Percentiles rank a stretch among this genome's conserved stretches.
These are phyloP conservation scores for Ogataea hybrid DNA, from an alignment of 1,139 yeast species.

Conservation along the genomic window DNA sequence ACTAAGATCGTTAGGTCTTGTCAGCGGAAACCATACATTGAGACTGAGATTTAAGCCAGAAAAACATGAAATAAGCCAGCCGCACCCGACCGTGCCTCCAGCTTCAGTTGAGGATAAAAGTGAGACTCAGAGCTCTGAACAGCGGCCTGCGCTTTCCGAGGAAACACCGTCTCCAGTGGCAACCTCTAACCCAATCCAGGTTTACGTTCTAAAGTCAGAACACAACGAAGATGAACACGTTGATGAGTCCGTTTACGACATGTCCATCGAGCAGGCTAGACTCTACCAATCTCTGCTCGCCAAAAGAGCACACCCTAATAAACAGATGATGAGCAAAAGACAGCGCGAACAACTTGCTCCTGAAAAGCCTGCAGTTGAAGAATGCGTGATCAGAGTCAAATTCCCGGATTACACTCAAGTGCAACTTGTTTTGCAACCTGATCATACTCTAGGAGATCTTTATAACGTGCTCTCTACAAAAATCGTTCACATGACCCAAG, in stretches of 20 bases:
- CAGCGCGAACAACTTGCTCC: slow-evolving; percentile 21
- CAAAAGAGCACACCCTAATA: slow-evolving; percentile 21
- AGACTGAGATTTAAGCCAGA: slow-evolving; percentile 21
- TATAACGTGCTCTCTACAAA: slow-evolving; percentile 18
- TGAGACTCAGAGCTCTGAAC: not conserved
- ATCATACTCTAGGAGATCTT: slow-evolving; percentile 23
- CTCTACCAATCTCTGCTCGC: slow-evolving; percentile 27
- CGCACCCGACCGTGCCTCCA: no score
- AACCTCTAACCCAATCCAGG: slow-evolving; percentile 4
- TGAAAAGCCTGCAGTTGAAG: slow-evolving; percentile 13
- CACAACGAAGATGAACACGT: slow-evolving; percentile 3
- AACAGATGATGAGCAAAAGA: slow-evolving; percentile 24
- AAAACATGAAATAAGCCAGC: not conserved
- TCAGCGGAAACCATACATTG: slow-evolving; percentile 24
- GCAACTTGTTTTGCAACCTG: slow-evolving; percentile 24
- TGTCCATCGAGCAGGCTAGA: slow-evolving; percentile 29
- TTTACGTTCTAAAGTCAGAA: slow-evolving; percentile 8
- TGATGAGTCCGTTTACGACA: slow-evolving; percentile 27
- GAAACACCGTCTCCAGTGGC: not conserved
- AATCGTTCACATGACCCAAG: slow-evolving; percentile 15
- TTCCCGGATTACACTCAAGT: slow-evolving; percentile 30
- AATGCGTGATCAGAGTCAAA: slow-evolving; percentile 25
- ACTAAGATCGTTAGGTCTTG: slow-evolving; percentile 23
- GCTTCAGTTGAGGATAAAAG: no score
- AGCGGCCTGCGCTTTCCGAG: not conserved